These are phyloP conservation scores for Mycena kentingensis DNA, from an alignment of 768 basidiomycete species.

Conservation along the genomic window DNA sequence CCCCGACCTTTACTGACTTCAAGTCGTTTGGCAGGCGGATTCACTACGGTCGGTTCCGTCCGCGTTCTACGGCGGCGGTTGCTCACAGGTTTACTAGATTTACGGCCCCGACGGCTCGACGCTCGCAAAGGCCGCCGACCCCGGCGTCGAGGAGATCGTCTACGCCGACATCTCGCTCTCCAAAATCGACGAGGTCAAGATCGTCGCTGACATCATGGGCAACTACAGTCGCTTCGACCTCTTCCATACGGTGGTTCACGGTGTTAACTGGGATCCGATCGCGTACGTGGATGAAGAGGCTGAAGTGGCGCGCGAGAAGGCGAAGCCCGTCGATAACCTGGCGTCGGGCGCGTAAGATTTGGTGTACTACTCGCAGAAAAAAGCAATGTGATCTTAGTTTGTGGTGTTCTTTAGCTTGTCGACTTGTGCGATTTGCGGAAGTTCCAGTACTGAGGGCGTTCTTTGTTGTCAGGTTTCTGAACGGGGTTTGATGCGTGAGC, in stretches of 20 bases:
- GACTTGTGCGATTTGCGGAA: too few species aligned
- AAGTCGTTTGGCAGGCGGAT: conserved; percentile 23
- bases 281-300: conserved; percentile 19
- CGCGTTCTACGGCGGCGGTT: too few species aligned
- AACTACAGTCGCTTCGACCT: conserved; percentile 33
- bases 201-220: conserved; percentile 30
- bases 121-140: conserved; percentile 26
- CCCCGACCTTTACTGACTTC: too few species aligned
- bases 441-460: too few species aligned
- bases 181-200: conserved; percentile 33
- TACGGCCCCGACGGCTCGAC: conserved; percentile 34
- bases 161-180: conserved; percentile 33
- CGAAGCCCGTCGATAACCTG: conserved; percentile 15
- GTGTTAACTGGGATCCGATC: conserved; percentile 30
- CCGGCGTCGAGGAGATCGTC: conserved; percentile 30
- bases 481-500: too few species aligned
- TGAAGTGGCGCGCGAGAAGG: conserved; percentile 7
- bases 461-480: too few species aligned
- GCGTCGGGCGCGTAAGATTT: conserved; percentile 17
- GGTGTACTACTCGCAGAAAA: too few species aligned
- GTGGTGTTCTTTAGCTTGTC: too few species aligned
- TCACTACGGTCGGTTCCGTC: too few species aligned
- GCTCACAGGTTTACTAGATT: conserved; percentile 18
- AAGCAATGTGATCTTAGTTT: too few species aligned
- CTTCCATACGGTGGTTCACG: conserved; percentile 29